Conservation (phyloP, 352 stramenopile genomes). For the Phytophthora uliginosa region DNA sequence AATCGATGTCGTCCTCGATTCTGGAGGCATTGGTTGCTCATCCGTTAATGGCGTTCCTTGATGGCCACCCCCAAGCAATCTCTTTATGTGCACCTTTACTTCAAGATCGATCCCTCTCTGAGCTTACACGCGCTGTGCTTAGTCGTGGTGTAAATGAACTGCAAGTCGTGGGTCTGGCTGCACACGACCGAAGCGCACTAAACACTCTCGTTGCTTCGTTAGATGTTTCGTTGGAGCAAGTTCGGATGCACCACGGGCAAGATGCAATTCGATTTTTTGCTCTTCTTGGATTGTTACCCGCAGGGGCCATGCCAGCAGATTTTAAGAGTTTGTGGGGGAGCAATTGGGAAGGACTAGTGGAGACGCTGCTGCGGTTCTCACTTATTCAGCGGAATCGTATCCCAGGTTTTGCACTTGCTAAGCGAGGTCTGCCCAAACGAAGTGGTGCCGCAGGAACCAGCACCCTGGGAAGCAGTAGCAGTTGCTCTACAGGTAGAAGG, state of each 20-base stretch:
- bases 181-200: slow-evolving; percentile 75
- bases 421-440: slow-evolving; percentile 65
- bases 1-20: slow-evolving; percentile 49
- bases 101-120: slow-evolving; percentile 77
- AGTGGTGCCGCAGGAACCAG: slow-evolving; percentile 40
- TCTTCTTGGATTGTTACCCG: slow-evolving; percentile 73
- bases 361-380: slow-evolving; percentile 80
- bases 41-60: slow-evolving; percentile 83
- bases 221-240: slow-evolving; percentile 78
- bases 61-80: slow-evolving; percentile 86
- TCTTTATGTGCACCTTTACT: slow-evolving; percentile 80
- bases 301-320: slow-evolving; percentile 78
- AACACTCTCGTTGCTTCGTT: slow-evolving; percentile 84
- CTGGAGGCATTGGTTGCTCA: slow-evolving; percentile 71
- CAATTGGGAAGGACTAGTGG: slow-evolving; percentile 73
- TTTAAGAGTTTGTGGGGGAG: slow-evolving; percentile 81
- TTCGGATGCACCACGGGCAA: slow-evolving; percentile 71
- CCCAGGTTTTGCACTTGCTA: slow-evolving; percentile 67
- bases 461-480: slow-evolving; percentile 27
- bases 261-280: slow-evolving; percentile 85
- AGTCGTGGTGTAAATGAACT: slow-evolving; percentile 76
- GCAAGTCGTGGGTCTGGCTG: slow-evolving; percentile 70
- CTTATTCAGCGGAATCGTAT: slow-evolving; percentile 83
- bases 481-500: slow-evolving; percentile 28
- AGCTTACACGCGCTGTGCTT: slow-evolving; percentile 79